These are phyloP conservation scores for Russula abietina DNA, from an alignment of 768 basidiomycete genomes.

Conservation along the genomic window DNA sequence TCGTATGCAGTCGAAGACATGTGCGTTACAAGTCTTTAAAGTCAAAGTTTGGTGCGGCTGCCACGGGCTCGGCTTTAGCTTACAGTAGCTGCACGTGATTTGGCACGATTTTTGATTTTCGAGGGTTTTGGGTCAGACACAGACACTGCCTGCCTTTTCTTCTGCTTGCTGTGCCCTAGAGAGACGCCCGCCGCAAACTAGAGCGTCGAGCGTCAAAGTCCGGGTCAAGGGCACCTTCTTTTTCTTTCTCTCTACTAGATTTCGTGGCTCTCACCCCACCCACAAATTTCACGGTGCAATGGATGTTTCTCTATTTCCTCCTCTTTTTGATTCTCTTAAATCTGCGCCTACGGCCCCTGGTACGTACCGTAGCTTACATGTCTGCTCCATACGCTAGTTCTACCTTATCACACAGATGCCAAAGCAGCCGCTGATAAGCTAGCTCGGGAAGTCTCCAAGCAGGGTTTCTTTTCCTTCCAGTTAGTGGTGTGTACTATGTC, in stretches of 20 bases:
- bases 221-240: conserved; percentile 14
- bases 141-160: background rate
- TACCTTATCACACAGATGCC: conserved; percentile 48
- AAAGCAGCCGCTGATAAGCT: conserved; percentile 79
- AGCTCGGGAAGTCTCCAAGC: conserved; percentile 62
- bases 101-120: background rate
- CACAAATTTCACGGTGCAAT: conserved; percentile 27
- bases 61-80: no score
- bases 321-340: conserved; percentile 39
- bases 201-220: conserved; percentile 10
- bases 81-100: conserved; percentile 10
- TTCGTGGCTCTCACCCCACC: conserved; percentile 1
- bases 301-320: conserved; percentile 39
- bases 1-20: conserved; percentile 17
- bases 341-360: conserved; percentile 37
- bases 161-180: background rate
- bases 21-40: background rate
- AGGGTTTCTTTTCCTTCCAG: conserved; percentile 57
- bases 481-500: conserved; percentile 32
- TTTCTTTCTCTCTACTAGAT: conserved; percentile 10
- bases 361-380: conserved; percentile 23
- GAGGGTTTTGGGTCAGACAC: no score
- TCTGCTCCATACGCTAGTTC: background rate
- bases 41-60: no score
- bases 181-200: conserved; percentile 13